Base-by-base conservation (phyloP, 345 rosid species). In the Arabis alpina region DNA sequence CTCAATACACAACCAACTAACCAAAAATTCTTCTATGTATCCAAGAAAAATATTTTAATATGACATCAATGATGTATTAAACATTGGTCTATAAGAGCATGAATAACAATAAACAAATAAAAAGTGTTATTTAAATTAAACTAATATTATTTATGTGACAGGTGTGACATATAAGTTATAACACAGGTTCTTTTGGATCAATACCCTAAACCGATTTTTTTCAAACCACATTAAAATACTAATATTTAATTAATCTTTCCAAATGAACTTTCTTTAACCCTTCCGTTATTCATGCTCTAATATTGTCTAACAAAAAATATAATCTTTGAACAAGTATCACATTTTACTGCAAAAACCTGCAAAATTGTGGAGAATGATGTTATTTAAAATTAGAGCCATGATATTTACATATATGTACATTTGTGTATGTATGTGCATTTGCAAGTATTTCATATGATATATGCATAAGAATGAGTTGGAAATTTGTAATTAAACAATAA, bases 391-490 rank as follows among this genome's bases (percentile, higher is more conserved):
- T 19, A 25, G 6, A 24, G 32, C 32, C 6, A 49, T 48, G 32
- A 34, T 54, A 19, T 19, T 0, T 19, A 19, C 1, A 19, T 19
- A 19, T 19, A 19, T 19, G 23, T 19, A 19, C 23, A 19, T 19
- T 19, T 19, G 23, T 19, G 23, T 19, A 19, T 19, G 1, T 19
- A 19, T 19, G 23, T 19, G 23, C 23, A 19, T 19, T 19, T 19
- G 23, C 23, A 19, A 19, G 23, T 19, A 19, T 19, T 19, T 19
- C 23, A 19, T 19, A 19, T 19, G 23, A 19, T 19, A 19, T 19
- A 19, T 19, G 61, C 23, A 67, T 67, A 68, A 68, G 70, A 61
- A 75, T 75, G 74, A 68, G 79, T 75, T 75, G 78, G 78, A 75
- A 68, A 36, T 67, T 36, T 36, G 10, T 2, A 19, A 19, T 19